phyloP scores from a whole-genome alignment of 2,329 filamentous ascomycete species.

The Ceratocystis alfenasii region DNA sequence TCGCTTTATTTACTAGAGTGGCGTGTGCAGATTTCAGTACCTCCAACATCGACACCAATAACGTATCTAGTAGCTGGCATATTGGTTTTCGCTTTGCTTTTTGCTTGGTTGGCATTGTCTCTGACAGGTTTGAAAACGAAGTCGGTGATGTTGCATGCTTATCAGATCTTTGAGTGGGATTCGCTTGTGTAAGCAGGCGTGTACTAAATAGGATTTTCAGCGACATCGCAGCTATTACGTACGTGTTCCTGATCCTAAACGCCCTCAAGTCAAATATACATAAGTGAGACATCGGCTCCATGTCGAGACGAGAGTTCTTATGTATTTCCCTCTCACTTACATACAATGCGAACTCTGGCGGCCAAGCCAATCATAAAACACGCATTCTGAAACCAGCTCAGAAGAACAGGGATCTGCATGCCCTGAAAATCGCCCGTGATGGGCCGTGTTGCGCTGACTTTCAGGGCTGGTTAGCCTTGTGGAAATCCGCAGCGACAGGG shows the following conservation, averaged over 20 bases:
- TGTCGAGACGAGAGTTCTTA: no score
- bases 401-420: neutral
- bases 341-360: no score
- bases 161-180: constrained; percentile 26
- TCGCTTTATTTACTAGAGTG: neutral
- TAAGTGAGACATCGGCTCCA: no score
- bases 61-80: constrained; percentile 24
- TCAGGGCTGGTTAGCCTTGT: neutral
- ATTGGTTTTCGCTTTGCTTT: neutral
- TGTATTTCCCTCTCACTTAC: no score
- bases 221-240: constrained; percentile 2
- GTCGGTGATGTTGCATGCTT: neutral
- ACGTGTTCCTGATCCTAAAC: neutral
- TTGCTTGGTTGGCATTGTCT: constrained; percentile 12
- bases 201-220: neutral
- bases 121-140: neutral
- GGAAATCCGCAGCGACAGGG: neutral
- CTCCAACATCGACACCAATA: constrained; percentile 34
- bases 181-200: neutral
- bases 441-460: neutral
- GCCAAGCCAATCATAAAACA: neutral
- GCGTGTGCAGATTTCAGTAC: constrained; percentile 20
- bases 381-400: constrained; percentile 7
- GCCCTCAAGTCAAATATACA: neutral
- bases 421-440: neutral